Evolutionary conservation across 208 protist species (phyloP).

Genomic region (Wallacemonas sp.): DNA sequence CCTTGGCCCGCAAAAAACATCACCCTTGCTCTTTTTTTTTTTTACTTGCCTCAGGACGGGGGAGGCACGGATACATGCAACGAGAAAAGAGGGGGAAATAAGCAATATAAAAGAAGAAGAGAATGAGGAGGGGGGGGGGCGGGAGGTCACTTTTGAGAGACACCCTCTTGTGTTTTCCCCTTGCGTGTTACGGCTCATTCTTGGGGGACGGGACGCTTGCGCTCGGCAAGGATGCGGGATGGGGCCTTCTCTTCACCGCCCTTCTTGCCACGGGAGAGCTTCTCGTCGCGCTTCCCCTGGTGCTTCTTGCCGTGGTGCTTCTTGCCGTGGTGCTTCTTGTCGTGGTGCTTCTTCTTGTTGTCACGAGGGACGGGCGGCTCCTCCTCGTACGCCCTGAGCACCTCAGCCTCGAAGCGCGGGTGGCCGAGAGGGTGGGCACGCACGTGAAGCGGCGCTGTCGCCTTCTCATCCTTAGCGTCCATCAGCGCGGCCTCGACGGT

Average conservation of each 20-base stretch:
- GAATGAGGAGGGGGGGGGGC: neutral
- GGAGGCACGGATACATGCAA: neutral
- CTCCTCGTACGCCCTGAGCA: slow-evolving; percentile 8
- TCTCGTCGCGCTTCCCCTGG: slow-evolving; percentile 60
- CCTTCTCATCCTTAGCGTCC: neutral
- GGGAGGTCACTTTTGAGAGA: no score
- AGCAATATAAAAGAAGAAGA: neutral
- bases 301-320: slow-evolving; percentile 12
- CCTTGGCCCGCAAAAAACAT: neutral
- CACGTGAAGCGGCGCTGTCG: slow-evolving; percentile 1
- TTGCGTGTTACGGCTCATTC: no score
- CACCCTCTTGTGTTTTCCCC: no score
- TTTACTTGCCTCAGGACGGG: neutral
- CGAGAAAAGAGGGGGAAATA: neutral
- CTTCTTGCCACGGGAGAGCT: slow-evolving; percentile 38
- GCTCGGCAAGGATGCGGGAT: no score
- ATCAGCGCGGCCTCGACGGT: neutral
- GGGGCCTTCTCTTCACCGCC: slow-evolving; percentile 6
- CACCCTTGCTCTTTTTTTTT: neutral
- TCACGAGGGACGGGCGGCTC: slow-evolving; percentile 26
- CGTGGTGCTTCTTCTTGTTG: slow-evolving; percentile 25
- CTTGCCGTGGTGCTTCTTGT: slow-evolving; percentile 13
- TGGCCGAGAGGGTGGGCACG: slow-evolving; percentile 6
- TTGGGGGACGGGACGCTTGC: no score
- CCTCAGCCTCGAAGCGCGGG: neutral